Conservation (phyloP, 306 rosid species). For the Cyclanthera cordifolia region DNA sequence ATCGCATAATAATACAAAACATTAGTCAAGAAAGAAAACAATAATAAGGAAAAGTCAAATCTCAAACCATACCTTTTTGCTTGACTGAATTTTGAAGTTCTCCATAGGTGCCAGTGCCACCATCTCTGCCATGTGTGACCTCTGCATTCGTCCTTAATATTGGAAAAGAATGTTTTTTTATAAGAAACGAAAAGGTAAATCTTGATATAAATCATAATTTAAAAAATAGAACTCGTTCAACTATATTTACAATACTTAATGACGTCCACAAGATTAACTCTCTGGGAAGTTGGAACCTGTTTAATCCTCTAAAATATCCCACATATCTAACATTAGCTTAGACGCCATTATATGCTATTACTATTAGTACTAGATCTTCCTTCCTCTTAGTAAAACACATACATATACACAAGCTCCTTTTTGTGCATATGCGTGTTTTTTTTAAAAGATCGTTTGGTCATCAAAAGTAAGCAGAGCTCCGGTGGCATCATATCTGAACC, state of each 20-base stretch:
- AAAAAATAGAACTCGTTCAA: slow-evolving; percentile 12
- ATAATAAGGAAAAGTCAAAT: neutral
- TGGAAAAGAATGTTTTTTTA: neutral
- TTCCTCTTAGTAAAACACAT: neutral
- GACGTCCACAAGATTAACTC: neutral
- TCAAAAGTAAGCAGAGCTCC: too few relatives aligned
- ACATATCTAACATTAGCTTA: neutral
- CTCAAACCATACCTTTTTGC: slow-evolving; percentile 48
- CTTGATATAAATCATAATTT: slow-evolving; percentile 18
- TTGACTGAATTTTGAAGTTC: slow-evolving; percentile 43
- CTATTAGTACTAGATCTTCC: too few relatives aligned
- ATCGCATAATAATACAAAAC: neutral
- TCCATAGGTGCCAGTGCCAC: slow-evolving; percentile 45
- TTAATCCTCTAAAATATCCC: neutral
- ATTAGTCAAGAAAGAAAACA: neutral
- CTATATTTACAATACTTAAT: neutral
- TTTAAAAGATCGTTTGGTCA: too few relatives aligned
- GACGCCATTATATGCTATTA: too few relatives aligned
- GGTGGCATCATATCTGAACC: too few relatives aligned
- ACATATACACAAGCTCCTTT: neutral
- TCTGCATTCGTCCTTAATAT: slow-evolving; percentile 58
- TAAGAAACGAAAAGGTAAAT: too few relatives aligned
- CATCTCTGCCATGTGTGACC: slow-evolving; percentile 37
- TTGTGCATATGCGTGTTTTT: too few relatives aligned
- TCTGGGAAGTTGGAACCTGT: too few relatives aligned